Evolutionary conservation across 345 rosid species (phyloP), one percentile per base, ranked within the genome.

Genomic region (Citrus glauca): DNA sequence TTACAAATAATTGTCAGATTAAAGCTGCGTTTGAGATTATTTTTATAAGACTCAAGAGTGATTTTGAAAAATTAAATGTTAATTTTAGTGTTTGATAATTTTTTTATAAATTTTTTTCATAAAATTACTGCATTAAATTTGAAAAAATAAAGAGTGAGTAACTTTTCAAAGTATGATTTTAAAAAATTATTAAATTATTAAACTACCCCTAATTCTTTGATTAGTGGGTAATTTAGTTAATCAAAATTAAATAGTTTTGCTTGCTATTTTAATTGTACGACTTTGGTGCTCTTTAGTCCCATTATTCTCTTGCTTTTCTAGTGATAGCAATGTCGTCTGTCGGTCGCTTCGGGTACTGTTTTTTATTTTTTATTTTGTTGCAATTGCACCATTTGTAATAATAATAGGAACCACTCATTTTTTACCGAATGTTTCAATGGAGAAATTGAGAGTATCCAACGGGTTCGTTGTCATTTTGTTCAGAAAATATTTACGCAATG

Each of bases 21-120:
- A 62, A 69, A 69, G 17, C 0, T 0, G 0, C 0, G 0, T 38
- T 38, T 38, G 42, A 0, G 2, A 38, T 40, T 40, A 0, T 2
- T 40, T 40, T 40, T 40, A 9, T 2, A 9, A 40, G 4, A 10
- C 0, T 40, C 1, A 9, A 9, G 13, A 0, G 45, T 40, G 3
- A 38, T 40, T 40, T 40, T 40, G 0, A 40, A 40, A 9, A 9
- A 2, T 40, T 0, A 40, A 40, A 40, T 9, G 0, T 0, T 40
- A 40, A 40, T 40, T 40, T 0, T 40, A 40, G 1, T 40, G 1
- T 9, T 9, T 40, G 3, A 40, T 40, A 40, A 40, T 9, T 40
- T 40, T 0, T 40, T 40, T 40, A 9, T 40, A 40, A 40, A 9
- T 40, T 0, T 0, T 40, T 40, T 40, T 9, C 0, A 40, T 2